These are phyloP conservation scores for Oropetium thomaeum DNA, from an alignment of 176 grass and related monocot species.

Conservation along the genomic window DNA sequence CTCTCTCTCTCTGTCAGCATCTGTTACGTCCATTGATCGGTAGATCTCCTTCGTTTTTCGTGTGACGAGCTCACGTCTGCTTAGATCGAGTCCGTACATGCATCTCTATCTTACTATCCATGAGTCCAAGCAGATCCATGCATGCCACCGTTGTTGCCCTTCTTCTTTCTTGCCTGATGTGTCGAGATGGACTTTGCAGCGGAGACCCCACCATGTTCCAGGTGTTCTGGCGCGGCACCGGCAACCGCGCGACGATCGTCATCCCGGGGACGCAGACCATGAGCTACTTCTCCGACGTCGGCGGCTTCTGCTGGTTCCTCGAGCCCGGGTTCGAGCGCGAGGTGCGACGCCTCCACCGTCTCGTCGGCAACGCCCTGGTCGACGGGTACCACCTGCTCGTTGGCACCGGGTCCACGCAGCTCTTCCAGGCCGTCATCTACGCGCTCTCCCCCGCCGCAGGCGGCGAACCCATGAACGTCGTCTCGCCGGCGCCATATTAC, in stretches of 20 bases:
- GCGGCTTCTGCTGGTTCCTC: conserved; percentile 64
- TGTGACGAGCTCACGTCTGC: neutral
- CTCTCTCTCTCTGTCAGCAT: neutral
- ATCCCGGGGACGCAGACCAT: conserved; percentile 60
- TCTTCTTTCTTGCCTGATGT: neutral
- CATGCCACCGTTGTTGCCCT: neutral
- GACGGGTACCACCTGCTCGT: conserved; percentile 52
- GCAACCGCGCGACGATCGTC: conserved; percentile 38
- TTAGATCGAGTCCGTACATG: too few species aligned
- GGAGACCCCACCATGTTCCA: conserved; percentile 72
- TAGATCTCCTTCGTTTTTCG: neutral
- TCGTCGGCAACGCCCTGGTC: conserved; percentile 57
- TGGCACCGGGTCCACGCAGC: conserved; percentile 75
- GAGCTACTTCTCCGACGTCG: conserved; percentile 77
- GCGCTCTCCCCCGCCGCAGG: conserved; percentile 39
- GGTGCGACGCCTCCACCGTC: conserved; percentile 60
- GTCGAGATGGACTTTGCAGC: too few species aligned
- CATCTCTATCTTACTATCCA: too few species aligned
- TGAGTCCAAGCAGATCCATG: neutral
- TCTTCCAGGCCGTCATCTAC: conserved; percentile 70
- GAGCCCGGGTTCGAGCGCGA: conserved; percentile 53
- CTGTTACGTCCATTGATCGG: neutral
- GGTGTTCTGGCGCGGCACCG: conserved; percentile 54
- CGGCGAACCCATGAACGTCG: conserved; percentile 42
- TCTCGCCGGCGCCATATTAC: conserved; percentile 60